phyloP scores from a whole-genome alignment of 2,329 filamentous ascomycete genomes.

The Geosmithia flava region DNA sequence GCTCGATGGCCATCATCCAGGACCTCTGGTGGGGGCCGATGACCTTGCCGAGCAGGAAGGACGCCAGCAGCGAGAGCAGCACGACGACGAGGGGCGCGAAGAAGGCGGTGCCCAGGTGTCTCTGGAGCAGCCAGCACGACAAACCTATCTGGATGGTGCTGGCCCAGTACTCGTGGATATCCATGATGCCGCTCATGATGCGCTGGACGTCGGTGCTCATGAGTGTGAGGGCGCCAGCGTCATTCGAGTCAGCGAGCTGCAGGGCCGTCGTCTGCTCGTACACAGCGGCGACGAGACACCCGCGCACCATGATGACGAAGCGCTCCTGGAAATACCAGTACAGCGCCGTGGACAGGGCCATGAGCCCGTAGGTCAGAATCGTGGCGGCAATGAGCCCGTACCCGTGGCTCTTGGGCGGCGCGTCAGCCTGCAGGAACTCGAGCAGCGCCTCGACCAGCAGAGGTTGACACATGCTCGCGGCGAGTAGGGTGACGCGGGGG shows the following conservation, averaged over 20 bases:
- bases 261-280: conserved; percentile 20
- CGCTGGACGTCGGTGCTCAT: conserved; percentile 36
- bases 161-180: conserved; percentile 28
- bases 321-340: conserved; percentile 26
- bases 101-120: conserved; percentile 32
- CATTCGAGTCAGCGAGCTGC: conserved; percentile 17
- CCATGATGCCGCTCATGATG: conserved; percentile 18
- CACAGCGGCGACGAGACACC: conserved; percentile 16
- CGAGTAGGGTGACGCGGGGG: conserved; percentile 23
- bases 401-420: conserved; percentile 11
- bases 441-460: conserved; percentile 27
- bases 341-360: conserved; percentile 24
- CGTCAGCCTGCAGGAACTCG: conserved; percentile 6
- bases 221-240: conserved; percentile 29
- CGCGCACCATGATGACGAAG: conserved; percentile 16
- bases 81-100: conserved; percentile 32
- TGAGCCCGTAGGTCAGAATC: conserved; percentile 23
- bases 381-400: conserved; percentile 30
- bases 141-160: conserved; percentile 27
- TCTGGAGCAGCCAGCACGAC: conserved; percentile 32
- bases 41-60: conserved; percentile 5
- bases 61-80: conserved; percentile 7
- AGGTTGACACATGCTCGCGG: conserved; percentile 28
- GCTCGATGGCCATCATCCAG: conserved; percentile 24
- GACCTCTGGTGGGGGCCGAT: conserved; percentile 11